Evolutionary conservation across 371 early-diverging fungal species (phyloP), one percentile per base, ranked within the genome.

Genomic region (Coemansia sp.): DNA sequence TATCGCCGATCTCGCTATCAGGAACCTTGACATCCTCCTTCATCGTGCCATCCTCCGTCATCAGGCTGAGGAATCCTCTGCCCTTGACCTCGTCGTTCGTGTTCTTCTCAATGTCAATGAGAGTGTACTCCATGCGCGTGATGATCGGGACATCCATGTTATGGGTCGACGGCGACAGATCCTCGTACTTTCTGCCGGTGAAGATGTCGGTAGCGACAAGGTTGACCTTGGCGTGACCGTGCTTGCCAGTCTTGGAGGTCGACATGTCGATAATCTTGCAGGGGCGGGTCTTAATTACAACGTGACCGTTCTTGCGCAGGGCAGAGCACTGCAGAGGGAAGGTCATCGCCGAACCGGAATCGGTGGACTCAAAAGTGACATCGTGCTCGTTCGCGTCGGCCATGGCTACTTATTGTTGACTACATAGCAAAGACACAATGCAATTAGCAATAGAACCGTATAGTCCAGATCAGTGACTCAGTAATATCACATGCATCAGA

Each of bases 201-300:
- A 98, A 98, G 86, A 98, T 95, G 82, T 98, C 98, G 71, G 89
- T 88, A 75, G 86, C 97, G 58, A 92, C 90, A 84, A 96, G 83
- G 86, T 98, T 88, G 76, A 98, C 97, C 94, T 98, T 97, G 85
- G 98, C 98, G 92, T 98, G 98, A 72, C 98, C 98, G 94, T 98
- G 98, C 95, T 98, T 98, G 82, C 98, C 92, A 68, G 92, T 92
- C 89, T 92, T 93, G 84, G 93, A 92, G 82, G 93, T 93, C 66
- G 92, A 90, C 94, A 93, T 92, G 80, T 97, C 97, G 62, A 97
- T 91, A 68, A 98, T 96, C 93, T 97, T 98, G 90, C 98, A 98
- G 80, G 98, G 98, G 77, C 97, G 94, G 64, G 93, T 93, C 91
- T 97, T 98, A 84, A 98, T 91, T 72, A 93, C 89, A 70, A 98